Evolutionary conservation across 139 green algal species (phyloP), one percentile per base, ranked within the genome.

Genomic region (Yamagishiella unicocca): DNA sequence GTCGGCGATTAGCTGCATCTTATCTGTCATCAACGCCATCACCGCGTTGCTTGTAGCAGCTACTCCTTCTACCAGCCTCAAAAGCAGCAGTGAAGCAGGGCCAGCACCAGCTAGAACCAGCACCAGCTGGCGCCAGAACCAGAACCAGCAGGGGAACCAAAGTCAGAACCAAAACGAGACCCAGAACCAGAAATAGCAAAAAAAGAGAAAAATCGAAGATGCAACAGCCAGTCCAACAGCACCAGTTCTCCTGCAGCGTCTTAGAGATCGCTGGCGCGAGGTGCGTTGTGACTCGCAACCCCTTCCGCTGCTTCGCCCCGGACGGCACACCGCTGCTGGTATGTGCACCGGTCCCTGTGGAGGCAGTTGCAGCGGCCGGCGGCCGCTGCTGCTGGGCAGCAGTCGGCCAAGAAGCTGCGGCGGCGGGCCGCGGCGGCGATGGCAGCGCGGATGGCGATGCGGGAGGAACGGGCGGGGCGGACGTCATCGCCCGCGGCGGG

Each of bases 311-410:
- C 72, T 45, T 42, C 72, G 42, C 72, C 8, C 43, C 72, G 27
- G 45, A 80, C 72, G 72, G 72, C 43, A 64, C 72, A 40, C 72
- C 72, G 72, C 40, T 80, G 27, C 45, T 80, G 7, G 72, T 80
- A 27, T 80, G 72, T 45, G 72, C 72, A 31, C 43, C 45, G 50
- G 50, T 58, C 50, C 50, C 50, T 17, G 50, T 17, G 50, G 50
- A 17, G 50, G 12, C 50, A 25, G 12, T 17, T 17, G 50, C 50
- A 58, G 17, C 50, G 12, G 50, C 50, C 17, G 50, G 17, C 50
- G 17, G 50, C 12, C 50, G 50, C 12, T 58, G 50, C 50, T 12
- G 50, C 50, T 25, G 50, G 12, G 12, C 50, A 12, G 50, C 12
- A 58, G 17, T 17, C 50, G 12, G 50, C 12, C 50, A 58, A 17